Base-by-base conservation (phyloP, 306 rosid genomes). In the Purshia tridentata region DNA sequence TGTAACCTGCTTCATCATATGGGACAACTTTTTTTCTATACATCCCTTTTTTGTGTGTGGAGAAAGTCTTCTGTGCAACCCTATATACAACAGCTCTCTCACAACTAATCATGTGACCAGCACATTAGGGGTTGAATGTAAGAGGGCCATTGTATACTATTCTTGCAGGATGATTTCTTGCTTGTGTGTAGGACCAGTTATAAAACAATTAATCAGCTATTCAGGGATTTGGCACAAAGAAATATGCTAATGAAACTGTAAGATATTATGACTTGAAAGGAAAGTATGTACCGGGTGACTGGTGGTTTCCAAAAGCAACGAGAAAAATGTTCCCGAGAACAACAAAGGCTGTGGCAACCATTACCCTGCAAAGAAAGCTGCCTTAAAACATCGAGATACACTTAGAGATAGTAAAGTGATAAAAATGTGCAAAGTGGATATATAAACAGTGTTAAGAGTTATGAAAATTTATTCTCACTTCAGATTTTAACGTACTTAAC, bases 281-380 rank as follows among this genome's bases (percentile, higher is more conserved):
- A 51, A 67, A 67, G 67, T 52, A 73, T 59, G 47, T 89, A 95
- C 99, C 96, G 60, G 99, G 99, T 56, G 99, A 95, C 70, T 95
- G 99, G 66, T 95, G 99, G 88, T 95, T 95, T 68, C 99, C 99
- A 82, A 95, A 95, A 77, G 97, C 96, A 16, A 95, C 99, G 5
- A 95, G 96, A 78, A 90, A 95, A 76, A 87, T 42, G 57, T 95
- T 95, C 76, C 99, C 99, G 37, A 95, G 96, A 79, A 95, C 99
- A 73, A 95, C 91, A 81, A 95, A 95, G 65, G 97, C 89, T 0
- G 99, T 95, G 81, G 99, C 99, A 50, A 89, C 95, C 87, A 91
- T 80, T 63, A 91, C 95, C 88, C 99, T 94, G 88, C 51, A 77
- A 65, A 82, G 81, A 75, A 44, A 67, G 13, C 51, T 67, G 50